Evolutionary conservation across 148 eudicot genomes (phyloP), one percentile per base, ranked within the genome.

Genomic region (Cornus suecica): DNA sequence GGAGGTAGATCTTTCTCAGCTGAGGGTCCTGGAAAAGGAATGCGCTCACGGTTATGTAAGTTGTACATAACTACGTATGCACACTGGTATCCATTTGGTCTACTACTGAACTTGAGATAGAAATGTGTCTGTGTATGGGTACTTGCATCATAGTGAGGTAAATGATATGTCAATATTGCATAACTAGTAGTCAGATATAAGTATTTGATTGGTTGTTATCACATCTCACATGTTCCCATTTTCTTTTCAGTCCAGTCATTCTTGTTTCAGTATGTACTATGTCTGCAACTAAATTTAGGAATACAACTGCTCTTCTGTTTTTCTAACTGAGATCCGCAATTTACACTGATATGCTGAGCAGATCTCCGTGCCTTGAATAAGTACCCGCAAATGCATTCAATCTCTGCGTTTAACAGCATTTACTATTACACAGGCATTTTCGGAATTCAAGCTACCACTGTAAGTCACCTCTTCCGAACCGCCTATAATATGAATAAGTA

Each of bases 1-100:
- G 99, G 99, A 70, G 97, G 99, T 85, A 97, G 99, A 80, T 96
- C 99, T 73, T 93, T 93, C 89, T 95, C 99, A 37, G 94, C 98
- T 83, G 99, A 98, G 64, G 99, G 99, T 80, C 99, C 99, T 68
- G 99, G 99, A 79, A 95, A 95, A 77, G 99, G 99, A 80, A 91
- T 95, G 99, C 91, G 91, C 82, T 92, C 99, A 62, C 83, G 97
- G 74, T 81, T 95, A 83, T 95, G 99, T 20, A 58, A 58, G 24
- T 66, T 72, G n/a, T 73, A 72, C 41, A 72, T 32, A 24, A 23
- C 28, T 52, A 52, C 22, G 16, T 58, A 22, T 18, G 37, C 32
- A 62, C 2, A 8, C 30, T 72, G 34, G 20, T 60, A 32, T 34
- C 30, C 29, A n/a, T 5, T 24, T 0, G n/a, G 41, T 56, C 18